Evolutionary conservation across 495 filamentous ascomycete genomes (phyloP), one percentile per base, ranked within the genome.

Genomic region (Lindgomyces ingoldianus): DNA sequence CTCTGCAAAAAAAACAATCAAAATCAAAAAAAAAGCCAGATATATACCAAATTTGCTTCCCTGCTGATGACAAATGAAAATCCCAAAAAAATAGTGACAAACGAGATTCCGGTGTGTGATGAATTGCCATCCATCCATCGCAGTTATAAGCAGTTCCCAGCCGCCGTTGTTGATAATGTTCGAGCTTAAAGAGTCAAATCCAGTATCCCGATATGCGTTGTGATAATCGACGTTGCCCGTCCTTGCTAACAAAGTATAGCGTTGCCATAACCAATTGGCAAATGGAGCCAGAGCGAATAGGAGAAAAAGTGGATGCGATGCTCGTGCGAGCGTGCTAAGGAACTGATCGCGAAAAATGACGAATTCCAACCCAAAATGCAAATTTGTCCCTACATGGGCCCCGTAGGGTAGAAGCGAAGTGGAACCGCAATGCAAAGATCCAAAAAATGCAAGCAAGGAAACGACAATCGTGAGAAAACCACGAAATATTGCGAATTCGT

Each of bases 21-120:
- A 68, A 59, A 70, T 57, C 71, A 72, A 72, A 74, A 53, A 54
- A 27, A 60, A 48, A 30, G 12, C 27, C 44, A 69, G 53, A 70
- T 57, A 65, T 56, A 48, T 59, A 56, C 52, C 65, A 74, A 76
- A 73, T 62, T 72, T 74, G 70, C 73, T 79, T 79, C 33, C 33
- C 33, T 57, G 74, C 77, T 78, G 67, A 76, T 74, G 76, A 62
- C 26, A 11, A 56, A 57, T 4, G 55, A 71, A 71, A 74, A 71
- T 48, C 68, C 61, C 65, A 67, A 62, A 52, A 18, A 64, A 53
- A 51, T 19, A 54, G 62, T 25, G 36, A 47, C 49, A 57, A 60
- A 67, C 16, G 64, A 67, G 33, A 67, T 48, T 50, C 54, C 24
- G 57, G 16, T 60, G 26, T 22, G 44, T 50, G 57, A 60, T 60